A percentile compares a stretch with the other conserved stretches of the same genome.
Evolutionary conservation across 345 rosid genomes (phyloP).

Genomic region (Microcos paniculata): DNA sequence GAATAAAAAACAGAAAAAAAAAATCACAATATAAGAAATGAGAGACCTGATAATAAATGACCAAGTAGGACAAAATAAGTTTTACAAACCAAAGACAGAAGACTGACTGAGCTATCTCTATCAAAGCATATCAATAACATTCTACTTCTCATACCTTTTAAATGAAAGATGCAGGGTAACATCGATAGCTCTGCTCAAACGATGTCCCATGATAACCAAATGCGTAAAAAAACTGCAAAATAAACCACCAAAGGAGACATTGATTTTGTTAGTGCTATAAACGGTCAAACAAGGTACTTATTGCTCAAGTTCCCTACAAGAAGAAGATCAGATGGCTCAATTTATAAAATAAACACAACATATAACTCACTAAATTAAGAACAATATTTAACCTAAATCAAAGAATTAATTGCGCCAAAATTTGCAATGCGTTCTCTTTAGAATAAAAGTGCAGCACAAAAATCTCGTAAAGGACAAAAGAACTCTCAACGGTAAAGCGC

Average conservation of each 20-base stretch:
- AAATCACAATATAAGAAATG: not conserved
- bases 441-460: not conserved
- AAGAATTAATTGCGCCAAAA: not conserved
- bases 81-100: not conserved
- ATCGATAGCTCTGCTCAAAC: conserved; percentile 92
- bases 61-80: not conserved
- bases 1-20: not conserved
- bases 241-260: not conserved
- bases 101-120: not conserved
- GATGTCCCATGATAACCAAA: conserved; percentile 92
- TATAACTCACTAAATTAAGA: not conserved
- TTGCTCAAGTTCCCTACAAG: conserved; percentile 27
- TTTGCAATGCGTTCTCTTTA: not conserved
- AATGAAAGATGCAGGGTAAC: conserved; percentile 97
- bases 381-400: too few relatives aligned
- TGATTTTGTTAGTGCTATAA: conserved; percentile 24
- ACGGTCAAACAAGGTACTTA: conserved; percentile 6
- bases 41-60: not conserved
- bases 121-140: not conserved
- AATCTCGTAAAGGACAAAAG: not conserved
- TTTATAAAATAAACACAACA: not conserved
- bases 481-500: not conserved
- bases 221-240: conserved; percentile 73
- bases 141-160: conserved; percentile 73
- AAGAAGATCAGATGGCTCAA: not conserved